Base-by-base conservation (phyloP, 2,329 filamentous ascomycete genomes). In the Aspergillus calidoustus region DNA sequence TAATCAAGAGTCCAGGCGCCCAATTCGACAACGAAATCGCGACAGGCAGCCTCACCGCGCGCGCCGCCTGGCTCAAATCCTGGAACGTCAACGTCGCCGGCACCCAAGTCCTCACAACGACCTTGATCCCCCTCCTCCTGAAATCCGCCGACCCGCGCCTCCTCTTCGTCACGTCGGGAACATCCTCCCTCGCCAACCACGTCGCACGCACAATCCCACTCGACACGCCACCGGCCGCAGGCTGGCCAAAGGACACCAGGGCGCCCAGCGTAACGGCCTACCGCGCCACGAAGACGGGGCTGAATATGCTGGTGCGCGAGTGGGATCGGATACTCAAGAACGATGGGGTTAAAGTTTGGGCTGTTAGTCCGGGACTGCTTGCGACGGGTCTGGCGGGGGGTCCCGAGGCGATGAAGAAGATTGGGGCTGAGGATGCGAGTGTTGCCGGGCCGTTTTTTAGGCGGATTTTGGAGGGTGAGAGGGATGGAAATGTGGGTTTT, bases 21-120 rank as follows among this genome's bases (percentile, higher is more conserved):
- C 49, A 62, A 17, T 66, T 77, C 62, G 76, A 79, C 48, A 69
- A 28, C 69, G 75, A 1, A n/a, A 65, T 73, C n/a, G 5, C 50
- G 61, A 62, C 43, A 59, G 74, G 62, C 59, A 70, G 51, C 11
- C 60, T 78, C 55, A 62, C 68, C 13, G 66, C 79, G 15, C 79
- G 83, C 7, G 73, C 79, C 31, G 69, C 74, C 25, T 82, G 79
- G 66, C 84, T 82, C 66, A 74, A 77, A 57, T 71, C 81, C 7
- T 85, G 79, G 72, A 76, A 84, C 53, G 74, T 83, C 68, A 87
- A 87, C 67, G 81, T 83, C 8, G 70, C 81, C 0, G 80, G 83
- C 7, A 77, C 77, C 0, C 84, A 83, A 34, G 76, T 83, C 30
- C 68, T 79, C 6, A 77, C 79, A 3, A 73, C 76, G 15, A 76